Evolutionary conservation across 2,329 filamentous ascomycete species (phyloP), one percentile per base, ranked within the genome.

Genomic region (Neophaeococcomyces aloes): DNA sequence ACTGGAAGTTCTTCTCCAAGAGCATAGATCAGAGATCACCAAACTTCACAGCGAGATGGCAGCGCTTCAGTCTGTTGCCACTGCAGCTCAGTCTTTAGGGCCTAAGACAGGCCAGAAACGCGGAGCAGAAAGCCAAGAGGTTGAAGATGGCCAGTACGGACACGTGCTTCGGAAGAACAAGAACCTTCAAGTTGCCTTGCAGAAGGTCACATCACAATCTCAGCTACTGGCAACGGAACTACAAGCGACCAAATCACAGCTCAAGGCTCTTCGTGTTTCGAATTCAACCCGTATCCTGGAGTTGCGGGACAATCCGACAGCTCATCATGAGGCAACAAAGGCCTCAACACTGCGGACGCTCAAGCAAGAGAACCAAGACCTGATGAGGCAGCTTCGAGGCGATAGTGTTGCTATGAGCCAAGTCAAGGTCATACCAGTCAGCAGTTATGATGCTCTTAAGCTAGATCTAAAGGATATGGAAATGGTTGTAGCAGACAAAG

Each of bases 301-400:
- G 43, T 71, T 96, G 11, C 83, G 86, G 46, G 81, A 83, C n/a
- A 98, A 98, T 61, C 91, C 91, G 0, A 96, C 91, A 0, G 79
- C 87, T 0, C 78, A 91, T 56, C 78, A 78, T 47, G 86, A 94
- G 65, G 81, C 83, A 2, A 77, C 94, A 61, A 94, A 96, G 65
- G 72, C 82, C 40, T 73, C 78, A 7, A 94, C 86, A 0, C 75
- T 98, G 11, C 73, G 73, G 7, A 81, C 81, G 0, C 75, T 98
- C 7, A 77, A 82, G 53, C 76, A 79, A 47, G 91, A 96, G 59
- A 98, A 98, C 62, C 71, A 75, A 6, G 84, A 89, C 23, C 76
- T 96, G 6, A 73, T 94, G 2, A 72, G 79, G 0, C 83, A 88
- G 51, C 72, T 96, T 2, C 62, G 75, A 50, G 64, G 66, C 51